These are phyloP conservation scores for Aspergillus sergii DNA, from an alignment of 2,329 filamentous ascomycete genomes.

Conservation along the genomic window DNA sequence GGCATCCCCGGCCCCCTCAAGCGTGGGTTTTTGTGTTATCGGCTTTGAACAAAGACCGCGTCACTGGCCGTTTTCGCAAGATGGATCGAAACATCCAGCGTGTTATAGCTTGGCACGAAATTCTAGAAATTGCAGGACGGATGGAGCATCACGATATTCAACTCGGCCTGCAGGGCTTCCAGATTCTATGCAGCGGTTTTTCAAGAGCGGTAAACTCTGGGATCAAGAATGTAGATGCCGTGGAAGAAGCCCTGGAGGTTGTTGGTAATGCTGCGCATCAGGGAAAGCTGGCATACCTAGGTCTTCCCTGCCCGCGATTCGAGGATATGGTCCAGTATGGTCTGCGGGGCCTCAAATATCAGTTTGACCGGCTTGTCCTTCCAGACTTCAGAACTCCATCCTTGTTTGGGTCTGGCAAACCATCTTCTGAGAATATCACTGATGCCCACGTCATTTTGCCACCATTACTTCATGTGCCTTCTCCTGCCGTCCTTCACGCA, in stretches of 20 bases:
- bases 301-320: slow-evolving; percentile 15
- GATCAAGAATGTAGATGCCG: slow-evolving; percentile 28
- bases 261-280: slow-evolving; percentile 23
- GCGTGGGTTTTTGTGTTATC: slow-evolving; percentile 43
- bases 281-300: slow-evolving; percentile 9
- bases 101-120: slow-evolving; percentile 43
- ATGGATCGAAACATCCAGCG: slow-evolving; percentile 30
- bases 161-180: slow-evolving; percentile 36
- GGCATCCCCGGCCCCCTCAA: slow-evolving; percentile 32
- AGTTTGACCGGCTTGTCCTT: slow-evolving; percentile 41
- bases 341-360: slow-evolving; percentile 34
- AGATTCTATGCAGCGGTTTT: slow-evolving; percentile 39
- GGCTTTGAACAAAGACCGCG: slow-evolving; percentile 29
- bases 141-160: slow-evolving; percentile 37
- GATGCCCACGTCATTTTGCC: slow-evolving; percentile 29
- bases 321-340: slow-evolving; percentile 36
- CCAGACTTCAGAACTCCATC: slow-evolving; percentile 25
- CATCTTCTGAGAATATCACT: slow-evolving; percentile 11
- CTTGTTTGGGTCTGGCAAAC: slow-evolving; percentile 24
- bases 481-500: slow-evolving; percentile 43
- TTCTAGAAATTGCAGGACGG: slow-evolving; percentile 33
- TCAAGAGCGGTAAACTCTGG: slow-evolving; percentile 37
- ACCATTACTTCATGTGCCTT: slow-evolving; percentile 38
- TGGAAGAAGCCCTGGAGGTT: slow-evolving; percentile 29
- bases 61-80: slow-evolving; percentile 20